Base-by-base conservation (phyloP, 2,329 filamentous ascomycete species). In the Geoglossum cookeanum region DNA sequence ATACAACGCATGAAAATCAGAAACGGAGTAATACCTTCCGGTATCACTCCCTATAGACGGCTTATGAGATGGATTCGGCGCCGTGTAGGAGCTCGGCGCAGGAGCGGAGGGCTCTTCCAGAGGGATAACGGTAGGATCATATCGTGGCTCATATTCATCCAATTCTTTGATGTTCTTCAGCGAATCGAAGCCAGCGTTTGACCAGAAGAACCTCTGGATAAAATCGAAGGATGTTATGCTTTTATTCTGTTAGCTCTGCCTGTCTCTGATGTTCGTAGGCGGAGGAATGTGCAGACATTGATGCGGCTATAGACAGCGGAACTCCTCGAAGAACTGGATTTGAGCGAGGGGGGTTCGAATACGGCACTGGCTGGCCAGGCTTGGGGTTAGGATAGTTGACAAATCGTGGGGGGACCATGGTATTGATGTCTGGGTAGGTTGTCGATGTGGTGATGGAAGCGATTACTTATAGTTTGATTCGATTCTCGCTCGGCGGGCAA, bases 1-100 rank as follows among this genome's bases (percentile, higher is more conserved):
- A 71, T 90, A 94, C 45, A 85, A 77, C 55, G 78, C 76, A 66
- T 88, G 83, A 66, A 89, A 95, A 70, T 95, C 87, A 11, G 78
- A 76, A 29, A 81, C 78, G 3, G 85, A 85, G 67, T 82, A 79
- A 70, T 85, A 87, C 49, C 78, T 75, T 60, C 60, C 22, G 17
- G 48, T 4, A 4, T 11, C 32, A 29, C 8, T 45, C n/a, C 6
- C 35, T 27, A 17, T 3, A 32, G 37, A 22, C 29, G 30, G 29
- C 17, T 29, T 15, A 17, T 49, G 22, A 5, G 44, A n/a, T 30
- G 13, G 29, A 37, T 37, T 57, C n/a, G 44, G 49, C 56, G 8
- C 56, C 49, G 35, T 59, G 42, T 54, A 58, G 37, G 65, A 59
- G 8, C 62, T 63, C 27, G 59, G 60, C 8, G 60, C 48, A 27